Percentiles rank a stretch among this genome's conserved stretches.
Evolutionary conservation across 495 filamentous ascomycete genomes (phyloP).

Genomic region (Apiosordaria backusii): DNA sequence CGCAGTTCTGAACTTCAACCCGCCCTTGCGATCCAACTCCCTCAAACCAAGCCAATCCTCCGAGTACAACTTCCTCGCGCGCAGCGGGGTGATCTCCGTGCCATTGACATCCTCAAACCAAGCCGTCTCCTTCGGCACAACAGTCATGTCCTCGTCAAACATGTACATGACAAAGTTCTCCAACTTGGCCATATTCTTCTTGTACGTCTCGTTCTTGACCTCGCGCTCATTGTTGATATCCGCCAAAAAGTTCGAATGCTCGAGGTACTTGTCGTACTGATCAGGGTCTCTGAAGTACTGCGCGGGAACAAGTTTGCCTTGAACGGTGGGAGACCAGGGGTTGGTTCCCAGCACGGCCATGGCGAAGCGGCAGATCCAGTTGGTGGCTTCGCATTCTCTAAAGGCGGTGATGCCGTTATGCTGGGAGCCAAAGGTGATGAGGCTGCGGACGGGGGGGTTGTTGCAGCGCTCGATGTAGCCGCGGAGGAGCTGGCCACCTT

Average conservation of each 20-base stretch:
- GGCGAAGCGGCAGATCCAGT: constrained; percentile 78
- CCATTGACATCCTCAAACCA: constrained; percentile 88
- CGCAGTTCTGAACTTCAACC: constrained; percentile 65
- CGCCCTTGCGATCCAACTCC: constrained; percentile 73
- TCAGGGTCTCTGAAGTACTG: constrained; percentile 86
- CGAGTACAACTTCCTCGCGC: constrained; percentile 70
- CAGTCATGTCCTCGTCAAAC: constrained; percentile 82
- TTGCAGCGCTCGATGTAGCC: constrained; percentile 93
- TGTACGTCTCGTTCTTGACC: constrained; percentile 71
- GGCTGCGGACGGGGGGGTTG: constrained; percentile 68
- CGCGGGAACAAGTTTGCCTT: constrained; percentile 78
- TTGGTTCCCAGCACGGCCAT: constrained; percentile 67
- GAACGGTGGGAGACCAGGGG: constrained; percentile 73
- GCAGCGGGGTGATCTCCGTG: constrained; percentile 62
- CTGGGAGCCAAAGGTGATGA: constrained; percentile 89
- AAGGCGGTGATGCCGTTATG: constrained; percentile 92
- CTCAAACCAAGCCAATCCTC: constrained; percentile 95
- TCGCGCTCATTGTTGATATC: constrained; percentile 93
- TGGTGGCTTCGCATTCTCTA: constrained; percentile 55
- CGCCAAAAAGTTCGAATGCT: constrained; percentile 89
- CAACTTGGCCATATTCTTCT: constrained; percentile 62
- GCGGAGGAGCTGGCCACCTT: constrained; percentile 93
- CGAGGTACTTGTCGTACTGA: constrained; percentile 70
- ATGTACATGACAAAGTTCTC: constrained; percentile 84
- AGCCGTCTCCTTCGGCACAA: constrained; percentile 84